phyloP scores from a whole-genome alignment of 176 grass and related monocot genomes.

The Elymus sibiricus region DNA sequence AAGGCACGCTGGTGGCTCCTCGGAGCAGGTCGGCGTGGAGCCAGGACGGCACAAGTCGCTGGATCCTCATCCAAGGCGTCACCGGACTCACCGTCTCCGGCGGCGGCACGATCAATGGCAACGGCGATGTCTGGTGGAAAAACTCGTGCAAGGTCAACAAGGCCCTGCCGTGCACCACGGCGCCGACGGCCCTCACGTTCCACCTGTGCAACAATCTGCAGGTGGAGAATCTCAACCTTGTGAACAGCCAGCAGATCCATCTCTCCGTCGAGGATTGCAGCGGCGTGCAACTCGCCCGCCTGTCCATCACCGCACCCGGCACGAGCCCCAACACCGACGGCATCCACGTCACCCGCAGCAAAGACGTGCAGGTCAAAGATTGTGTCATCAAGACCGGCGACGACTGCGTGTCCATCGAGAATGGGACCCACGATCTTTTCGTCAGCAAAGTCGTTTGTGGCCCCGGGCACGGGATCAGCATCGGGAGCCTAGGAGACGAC shows the following conservation, averaged over 20 bases:
- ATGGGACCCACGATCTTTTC: background rate
- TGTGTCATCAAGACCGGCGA: conserved; percentile 35
- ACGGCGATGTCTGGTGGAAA: conserved; percentile 64
- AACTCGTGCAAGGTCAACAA: conserved; percentile 47
- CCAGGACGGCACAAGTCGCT: background rate
- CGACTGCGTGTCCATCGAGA: conserved; percentile 41
- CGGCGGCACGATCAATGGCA: conserved; percentile 54
- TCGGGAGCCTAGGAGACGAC: conserved; percentile 50
- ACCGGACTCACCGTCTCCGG: conserved; percentile 35
- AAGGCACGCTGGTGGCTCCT: conserved; percentile 60
- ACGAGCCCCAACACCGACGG: conserved; percentile 26
- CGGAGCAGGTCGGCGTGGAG: conserved; percentile 41
- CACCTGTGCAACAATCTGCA: conserved; percentile 40
- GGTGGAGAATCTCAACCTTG: background rate
- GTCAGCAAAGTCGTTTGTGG: conserved; percentile 36
- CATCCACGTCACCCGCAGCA: conserved; percentile 22
- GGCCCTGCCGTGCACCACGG: background rate
- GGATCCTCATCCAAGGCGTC: conserved; percentile 38
- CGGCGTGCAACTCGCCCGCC: background rate
- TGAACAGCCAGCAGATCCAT: conserved; percentile 39
- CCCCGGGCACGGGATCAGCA: conserved; percentile 31
- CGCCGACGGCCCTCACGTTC: conserved; percentile 37
- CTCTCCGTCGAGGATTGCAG: conserved; percentile 12
- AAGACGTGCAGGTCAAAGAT: background rate
- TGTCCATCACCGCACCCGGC: conserved; percentile 18